Conservation (phyloP, 805 yeast genomes). For the Brettanomyces nanus region DNA sequence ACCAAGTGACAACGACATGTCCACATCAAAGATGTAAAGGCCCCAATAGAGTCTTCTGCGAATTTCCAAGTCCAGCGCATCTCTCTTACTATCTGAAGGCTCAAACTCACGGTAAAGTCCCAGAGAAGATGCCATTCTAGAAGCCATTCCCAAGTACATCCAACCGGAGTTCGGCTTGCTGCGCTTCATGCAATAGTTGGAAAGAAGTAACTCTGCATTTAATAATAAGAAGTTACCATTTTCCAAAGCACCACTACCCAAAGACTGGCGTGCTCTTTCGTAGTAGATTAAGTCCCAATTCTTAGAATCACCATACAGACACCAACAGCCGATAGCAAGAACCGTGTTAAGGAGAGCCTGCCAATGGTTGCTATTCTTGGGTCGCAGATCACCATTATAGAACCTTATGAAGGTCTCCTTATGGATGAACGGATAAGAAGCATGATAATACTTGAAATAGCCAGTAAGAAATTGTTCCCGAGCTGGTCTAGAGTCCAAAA, state of each 20-base stretch:
- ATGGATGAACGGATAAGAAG: slow-evolving; percentile 53
- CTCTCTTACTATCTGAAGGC: slow-evolving; percentile 22
- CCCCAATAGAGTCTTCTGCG: slow-evolving; percentile 67
- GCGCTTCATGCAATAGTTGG: slow-evolving; percentile 56
- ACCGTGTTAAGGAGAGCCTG: slow-evolving; percentile 48
- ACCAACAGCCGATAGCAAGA: slow-evolving; percentile 64
- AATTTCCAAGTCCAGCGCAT: slow-evolving; percentile 39
- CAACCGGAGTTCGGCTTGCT: slow-evolving; percentile 63
- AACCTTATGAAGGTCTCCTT: slow-evolving; percentile 44
- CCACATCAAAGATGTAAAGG: slow-evolving; percentile 52
- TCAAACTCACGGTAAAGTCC: slow-evolving; percentile 51
- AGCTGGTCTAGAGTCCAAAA: not conserved
- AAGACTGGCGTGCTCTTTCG: slow-evolving; percentile 38
- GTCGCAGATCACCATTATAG: slow-evolving; percentile 33
- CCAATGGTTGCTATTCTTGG: slow-evolving; percentile 40
- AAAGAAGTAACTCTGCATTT: slow-evolving; percentile 43
- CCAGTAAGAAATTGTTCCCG: slow-evolving; percentile 2
- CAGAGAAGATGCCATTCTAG: slow-evolving; percentile 57
- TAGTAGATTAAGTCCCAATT: slow-evolving; percentile 49
- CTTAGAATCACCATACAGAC: slow-evolving; percentile 45
- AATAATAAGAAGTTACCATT: slow-evolving; percentile 50
- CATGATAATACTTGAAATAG: slow-evolving; percentile 46
- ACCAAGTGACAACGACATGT: slow-evolving; percentile 57
- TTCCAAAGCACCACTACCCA: slow-evolving; percentile 42
- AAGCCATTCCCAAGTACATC: slow-evolving; percentile 57